Evolutionary conservation across 2,329 filamentous ascomycete genomes (phyloP), one percentile per base, ranked within the genome.

Genomic region (Colletotrichum sp.): DNA sequence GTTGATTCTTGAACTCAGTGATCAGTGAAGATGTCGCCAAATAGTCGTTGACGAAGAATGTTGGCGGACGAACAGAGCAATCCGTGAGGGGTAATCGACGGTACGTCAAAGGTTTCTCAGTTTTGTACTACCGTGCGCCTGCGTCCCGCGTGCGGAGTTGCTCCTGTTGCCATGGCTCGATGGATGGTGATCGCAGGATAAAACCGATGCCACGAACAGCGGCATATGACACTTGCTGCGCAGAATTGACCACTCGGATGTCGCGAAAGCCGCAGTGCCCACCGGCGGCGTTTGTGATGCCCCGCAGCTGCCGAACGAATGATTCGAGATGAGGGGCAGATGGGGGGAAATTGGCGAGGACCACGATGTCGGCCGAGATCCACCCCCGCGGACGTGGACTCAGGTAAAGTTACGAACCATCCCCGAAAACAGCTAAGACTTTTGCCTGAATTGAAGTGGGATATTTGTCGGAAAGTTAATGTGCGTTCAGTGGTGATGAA

Each of bases 231-330:
- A 74, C 36, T 49, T 21, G 10, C 24, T 49, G 39, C 18, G 8
- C 18, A 26, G 21, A 59, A 74, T 69, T 55, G 59, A 52, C 74
- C 74, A 76, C 74, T 76, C 59, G 64, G 64, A 59, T 60, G 64
- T 26, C 39, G 13, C 60, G 26, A 76, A 76, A 74, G 65, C 74
- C 74, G 74, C 74, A 65, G 28, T 74, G 44, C 34, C 64, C 70
- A 65, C 71, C 6, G n/a, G 18, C 34, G 64, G 57, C 44, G 18
- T 59, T 26, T 57, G 59, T 7, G 21, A 49, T 69, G 49, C 70
- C 73, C 74, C 74, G 74, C 74, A 74, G 24, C 26, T 24, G 34
- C 67, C 24, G 26, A 66, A 28, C 26, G 12, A 49, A 49, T 63
- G 18, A 57, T 57, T 21, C 65, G 18, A 67, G 36, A 9, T 63